Percentiles rank a stretch among this genome's conserved stretches.
These are phyloP conservation scores for Mariannaea sp. DNA, from an alignment of 2,329 filamentous ascomycete genomes.

Conservation along the genomic window DNA sequence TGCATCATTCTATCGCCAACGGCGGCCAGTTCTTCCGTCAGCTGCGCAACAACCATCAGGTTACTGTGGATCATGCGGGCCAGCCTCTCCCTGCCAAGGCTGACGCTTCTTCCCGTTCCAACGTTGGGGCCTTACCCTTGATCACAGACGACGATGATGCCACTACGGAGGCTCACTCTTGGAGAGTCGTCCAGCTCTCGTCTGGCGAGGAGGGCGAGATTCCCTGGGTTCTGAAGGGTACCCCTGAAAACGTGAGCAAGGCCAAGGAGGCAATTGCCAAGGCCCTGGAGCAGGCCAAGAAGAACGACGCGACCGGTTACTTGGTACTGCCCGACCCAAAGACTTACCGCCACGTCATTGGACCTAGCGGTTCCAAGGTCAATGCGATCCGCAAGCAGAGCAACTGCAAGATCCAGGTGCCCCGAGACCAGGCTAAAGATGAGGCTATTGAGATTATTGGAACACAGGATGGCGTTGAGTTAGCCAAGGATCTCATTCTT, in stretches of 20 bases:
- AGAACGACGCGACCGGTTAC: constrained; percentile 78
- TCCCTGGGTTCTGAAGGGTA: constrained; percentile 87
- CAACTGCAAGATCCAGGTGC: constrained; percentile 91
- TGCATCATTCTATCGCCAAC: constrained; percentile 85
- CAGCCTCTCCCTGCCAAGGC: constrained; percentile 76
- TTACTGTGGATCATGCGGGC: constrained; percentile 90
- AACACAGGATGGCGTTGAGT: constrained; percentile 76
- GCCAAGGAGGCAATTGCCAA: constrained; percentile 75
- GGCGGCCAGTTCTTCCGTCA: constrained; percentile 93
- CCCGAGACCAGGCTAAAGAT: constrained; percentile 72
- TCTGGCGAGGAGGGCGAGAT: constrained; percentile 72
- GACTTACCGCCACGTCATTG: constrained; percentile 89
- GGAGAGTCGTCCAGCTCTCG: constrained; percentile 73
- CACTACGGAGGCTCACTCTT: constrained; percentile 73
- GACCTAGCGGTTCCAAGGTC: constrained; percentile 86
- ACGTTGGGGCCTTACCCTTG: constrained; percentile 73
- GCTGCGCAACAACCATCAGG: constrained; percentile 81
- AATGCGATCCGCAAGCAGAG: constrained; percentile 92
- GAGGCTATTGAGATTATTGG: constrained; percentile 94
- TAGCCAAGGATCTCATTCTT: constrained; percentile 87
- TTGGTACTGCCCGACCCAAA: constrained; percentile 87
- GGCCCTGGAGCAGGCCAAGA: constrained; percentile 72
- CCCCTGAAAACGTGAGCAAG: constrained; percentile 77
- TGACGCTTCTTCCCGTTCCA: constrained; percentile 57
- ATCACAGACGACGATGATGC: constrained; percentile 84